phyloP scores from a whole-genome alignment of 495 filamentous ascomycete species.

The Podospora pseudocomata region DNA sequence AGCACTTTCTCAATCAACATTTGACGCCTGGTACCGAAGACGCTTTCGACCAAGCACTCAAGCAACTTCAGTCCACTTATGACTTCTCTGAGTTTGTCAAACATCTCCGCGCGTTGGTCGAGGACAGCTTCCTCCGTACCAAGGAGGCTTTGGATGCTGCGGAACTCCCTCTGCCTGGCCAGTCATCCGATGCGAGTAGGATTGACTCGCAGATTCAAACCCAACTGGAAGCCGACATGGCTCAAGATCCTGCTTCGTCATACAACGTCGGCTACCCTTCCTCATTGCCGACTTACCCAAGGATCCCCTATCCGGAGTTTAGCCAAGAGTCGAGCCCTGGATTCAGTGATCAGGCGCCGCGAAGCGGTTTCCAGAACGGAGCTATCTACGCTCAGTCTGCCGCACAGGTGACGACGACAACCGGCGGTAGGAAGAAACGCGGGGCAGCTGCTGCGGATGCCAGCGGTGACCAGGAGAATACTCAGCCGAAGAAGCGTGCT shows the following conservation, averaged over 20 bases:
- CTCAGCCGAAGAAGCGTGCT: slow-evolving; percentile 18
- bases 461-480: slow-evolving; percentile 10
- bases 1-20: neutral
- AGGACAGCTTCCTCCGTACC: neutral
- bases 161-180: neutral
- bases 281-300: neutral
- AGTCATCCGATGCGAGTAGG: slow-evolving; percentile 6
- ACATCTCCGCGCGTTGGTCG: slow-evolving; percentile 2
- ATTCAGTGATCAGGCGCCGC: neutral
- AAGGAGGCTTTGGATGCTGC: neutral
- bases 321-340: neutral
- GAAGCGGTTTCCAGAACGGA: slow-evolving; percentile 14
- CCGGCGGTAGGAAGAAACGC: slow-evolving; percentile 18
- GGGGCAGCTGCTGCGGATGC: slow-evolving; percentile 8
- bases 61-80: neutral
- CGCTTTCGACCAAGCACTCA: neutral
- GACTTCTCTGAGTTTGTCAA: neutral
- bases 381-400: slow-evolving; percentile 27
- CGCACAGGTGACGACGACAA: slow-evolving; percentile 8
- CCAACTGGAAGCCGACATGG: slow-evolving; percentile 28
- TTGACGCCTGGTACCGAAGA: neutral
- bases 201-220: slow-evolving; percentile 26
- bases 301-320: neutral
- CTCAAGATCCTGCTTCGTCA: neutral
- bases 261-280: slow-evolving; percentile 1